Evolutionary conservation across 306 rosid genomes (phyloP).

Genomic region (Vicia faba): DNA sequence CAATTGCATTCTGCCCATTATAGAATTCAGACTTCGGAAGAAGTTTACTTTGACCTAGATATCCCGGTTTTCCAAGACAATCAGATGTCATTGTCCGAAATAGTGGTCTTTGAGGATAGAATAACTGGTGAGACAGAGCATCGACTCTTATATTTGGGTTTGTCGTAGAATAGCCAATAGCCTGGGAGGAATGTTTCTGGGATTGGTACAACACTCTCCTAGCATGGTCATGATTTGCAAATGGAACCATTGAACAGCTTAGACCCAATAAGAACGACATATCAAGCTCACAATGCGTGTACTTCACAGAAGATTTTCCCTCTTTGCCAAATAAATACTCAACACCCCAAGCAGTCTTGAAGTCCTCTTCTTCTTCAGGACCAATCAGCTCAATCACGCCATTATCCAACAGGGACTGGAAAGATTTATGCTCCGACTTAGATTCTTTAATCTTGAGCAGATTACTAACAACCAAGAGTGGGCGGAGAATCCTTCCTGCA

Average conservation of each 20-base stretch:
- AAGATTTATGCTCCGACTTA: constrained; percentile 55
- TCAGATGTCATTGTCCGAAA: constrained; percentile 78
- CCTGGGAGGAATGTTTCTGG: constrained; percentile 96
- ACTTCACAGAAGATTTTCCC: constrained; percentile 51
- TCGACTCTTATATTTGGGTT: constrained; percentile 85
- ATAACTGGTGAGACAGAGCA: constrained; percentile 79
- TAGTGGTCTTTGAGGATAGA: constrained; percentile 90
- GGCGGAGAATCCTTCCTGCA: constrained; percentile 93
- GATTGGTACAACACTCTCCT: constrained; percentile 89
- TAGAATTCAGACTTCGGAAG: constrained; percentile 74
- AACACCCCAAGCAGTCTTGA: constrained; percentile 79
- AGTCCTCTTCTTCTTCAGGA: constrained; percentile 97
- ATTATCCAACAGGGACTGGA: constrained; percentile 62
- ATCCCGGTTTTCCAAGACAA: constrained; percentile 72
- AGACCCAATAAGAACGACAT: constrained; percentile 82
- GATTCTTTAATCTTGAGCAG: constrained; percentile 56
- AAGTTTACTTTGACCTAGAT: constrained; percentile 43
- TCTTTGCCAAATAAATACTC: constrained; percentile 57
- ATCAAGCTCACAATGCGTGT: constrained; percentile 95
- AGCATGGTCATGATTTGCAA: constrained; percentile 97
- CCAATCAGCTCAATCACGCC: constrained; percentile 89
- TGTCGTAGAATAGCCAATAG: constrained; percentile 78
- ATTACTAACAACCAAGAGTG: constrained; percentile 82
- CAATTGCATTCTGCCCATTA: constrained; percentile 95
- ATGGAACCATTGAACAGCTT: constrained; percentile 83